Evolutionary conservation across 441 rosid species (phyloP).

Genomic region (Populus hybrid): DNA sequence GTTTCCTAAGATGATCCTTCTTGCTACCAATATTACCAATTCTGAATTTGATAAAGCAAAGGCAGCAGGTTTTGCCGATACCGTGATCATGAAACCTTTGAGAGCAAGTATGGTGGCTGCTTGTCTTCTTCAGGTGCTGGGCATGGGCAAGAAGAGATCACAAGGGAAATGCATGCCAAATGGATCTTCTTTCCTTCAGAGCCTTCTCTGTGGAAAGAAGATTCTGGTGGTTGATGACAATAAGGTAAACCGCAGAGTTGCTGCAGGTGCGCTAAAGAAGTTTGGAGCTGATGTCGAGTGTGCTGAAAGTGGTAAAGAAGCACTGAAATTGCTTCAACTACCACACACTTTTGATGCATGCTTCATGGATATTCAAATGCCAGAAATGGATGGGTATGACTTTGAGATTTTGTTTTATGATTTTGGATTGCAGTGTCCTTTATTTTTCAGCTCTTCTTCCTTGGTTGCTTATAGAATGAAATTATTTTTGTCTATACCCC

Average conservation of each 20-base stretch:
- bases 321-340: slow-evolving; percentile 59
- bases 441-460: background rate
- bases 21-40: slow-evolving; percentile 70
- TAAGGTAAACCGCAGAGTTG: slow-evolving; percentile 81
- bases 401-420: background rate
- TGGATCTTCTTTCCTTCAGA: slow-evolving; percentile 43
- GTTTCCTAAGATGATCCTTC: slow-evolving; percentile 66
- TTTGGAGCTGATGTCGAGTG: slow-evolving; percentile 90
- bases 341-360: slow-evolving; percentile 92
- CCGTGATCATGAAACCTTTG: slow-evolving; percentile 87
- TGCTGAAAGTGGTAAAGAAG: slow-evolving; percentile 80
- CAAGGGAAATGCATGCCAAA: slow-evolving; percentile 40
- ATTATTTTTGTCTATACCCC: background rate
- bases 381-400: slow-evolving; percentile 93
- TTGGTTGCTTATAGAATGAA: background rate
- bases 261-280: slow-evolving; percentile 92
- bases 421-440: background rate
- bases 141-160: slow-evolving; percentile 57
- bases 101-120: slow-evolving; percentile 98
- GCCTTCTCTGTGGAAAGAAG: slow-evolving; percentile 67
- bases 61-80: slow-evolving; percentile 77
- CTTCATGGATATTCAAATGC: slow-evolving; percentile 99
- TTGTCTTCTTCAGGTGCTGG: slow-evolving; percentile 83
- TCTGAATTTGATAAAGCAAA: slow-evolving; percentile 65
- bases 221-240: slow-evolving; percentile 96